Base-by-base conservation (phyloP, 768 basidiomycete genomes). In the Termitomyces titanicus region DNA sequence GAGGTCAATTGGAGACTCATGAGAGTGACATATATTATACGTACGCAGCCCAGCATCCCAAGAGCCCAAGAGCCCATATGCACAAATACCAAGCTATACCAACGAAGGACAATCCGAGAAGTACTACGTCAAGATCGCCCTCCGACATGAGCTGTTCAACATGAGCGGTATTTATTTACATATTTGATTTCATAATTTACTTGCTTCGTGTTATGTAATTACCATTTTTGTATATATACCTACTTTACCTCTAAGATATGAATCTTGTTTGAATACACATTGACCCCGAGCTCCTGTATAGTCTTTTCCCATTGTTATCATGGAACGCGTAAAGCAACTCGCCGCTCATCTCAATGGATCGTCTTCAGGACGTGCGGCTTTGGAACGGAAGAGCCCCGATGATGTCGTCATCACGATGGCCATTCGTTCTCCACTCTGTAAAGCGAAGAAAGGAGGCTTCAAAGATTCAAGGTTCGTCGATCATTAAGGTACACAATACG, bases 331-430 rank as follows among this genome's bases (percentile, higher is more conserved):
- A 49, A 82, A 78, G 66, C 84, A 88, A 68, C 71, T 89, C 24
- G 79, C 80, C 29, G 79, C 83, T 39, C 88, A 88, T 63, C 68
- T 88, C 50, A 63, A 20, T 42, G 65, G 70, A 3, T 63, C 77
- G 12, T 67, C 77, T 17, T 68, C 61, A 25, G 82, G 81, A n/a
- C 64, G 83, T 7, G 68, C 75, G 22, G 73, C 76, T 15, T 73
- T 91, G 46, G 75, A 83, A 57, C 73, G 70, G 40, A 85, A 88
- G 66, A 77, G 69, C 48, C 81, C 82, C 3, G 83, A 91, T 59
- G 91, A 92, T 76, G 85, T 92, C 12, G 91, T 92, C 66, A 82
- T 92, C 56, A 91, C 89, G 2, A 79, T 89, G 76, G 88, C 90
- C 55, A 83, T 87, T 61, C 83, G 89, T 31, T 88, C 87, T 3